phyloP scores from a whole-genome alignment of 257 asterid species.

The Nicotiana otophora region DNA sequence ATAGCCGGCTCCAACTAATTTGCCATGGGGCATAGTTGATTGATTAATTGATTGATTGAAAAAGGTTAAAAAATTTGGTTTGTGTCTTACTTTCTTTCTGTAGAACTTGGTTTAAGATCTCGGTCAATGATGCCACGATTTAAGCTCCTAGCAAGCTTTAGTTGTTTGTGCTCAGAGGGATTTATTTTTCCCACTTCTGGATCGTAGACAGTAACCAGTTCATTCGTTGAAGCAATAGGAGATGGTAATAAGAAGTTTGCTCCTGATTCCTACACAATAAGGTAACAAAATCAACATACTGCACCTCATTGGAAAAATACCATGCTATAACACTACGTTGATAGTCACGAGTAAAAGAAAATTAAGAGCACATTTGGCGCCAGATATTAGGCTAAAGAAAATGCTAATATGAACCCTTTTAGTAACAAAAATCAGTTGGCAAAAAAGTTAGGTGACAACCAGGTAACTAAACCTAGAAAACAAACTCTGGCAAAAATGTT shows the following conservation, averaged over 20 bases:
- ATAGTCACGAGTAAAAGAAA: neutral
- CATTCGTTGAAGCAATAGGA: conserved; percentile 90
- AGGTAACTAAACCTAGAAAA: neutral
- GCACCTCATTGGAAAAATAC: neutral
- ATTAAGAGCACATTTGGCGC: neutral
- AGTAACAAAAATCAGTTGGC: neutral
- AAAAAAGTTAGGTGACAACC: neutral
- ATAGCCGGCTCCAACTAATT: neutral
- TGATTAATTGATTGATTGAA: neutral
- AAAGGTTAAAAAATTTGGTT: neutral
- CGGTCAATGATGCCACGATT: conserved; percentile 95
- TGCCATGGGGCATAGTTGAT: neutral
- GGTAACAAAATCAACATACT: conserved; percentile 8
- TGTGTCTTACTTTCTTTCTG: conserved; percentile 77
- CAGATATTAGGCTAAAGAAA: neutral
- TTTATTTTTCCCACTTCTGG: conserved; percentile 93
- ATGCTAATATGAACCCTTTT: neutral
- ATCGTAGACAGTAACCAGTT: conserved; percentile 90
- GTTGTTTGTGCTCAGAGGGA: conserved; percentile 99
- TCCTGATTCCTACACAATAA: conserved; percentile 70
- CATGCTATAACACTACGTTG: neutral
- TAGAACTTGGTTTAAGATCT: conserved; percentile 89
- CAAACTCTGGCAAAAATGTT: neutral
- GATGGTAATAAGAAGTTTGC: conserved; percentile 90
- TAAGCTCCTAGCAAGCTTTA: conserved; percentile 93